Conservation (phyloP, 352 stramenopile genomes). For the Pythium rishiriense region DNA sequence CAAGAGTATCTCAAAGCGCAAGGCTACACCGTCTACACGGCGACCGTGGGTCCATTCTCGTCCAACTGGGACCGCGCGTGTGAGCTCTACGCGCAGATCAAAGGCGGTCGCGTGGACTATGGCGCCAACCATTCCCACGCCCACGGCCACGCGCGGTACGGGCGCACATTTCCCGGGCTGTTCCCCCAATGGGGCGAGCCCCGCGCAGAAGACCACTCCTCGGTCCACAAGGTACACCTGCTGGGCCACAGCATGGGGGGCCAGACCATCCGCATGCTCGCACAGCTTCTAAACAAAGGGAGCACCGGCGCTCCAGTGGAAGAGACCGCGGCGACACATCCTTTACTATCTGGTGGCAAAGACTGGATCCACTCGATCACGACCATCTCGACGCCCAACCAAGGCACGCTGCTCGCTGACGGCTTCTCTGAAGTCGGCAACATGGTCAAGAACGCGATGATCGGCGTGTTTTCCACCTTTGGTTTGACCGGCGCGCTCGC, state of each 20-base stretch:
- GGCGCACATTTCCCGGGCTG: constrained; percentile 51
- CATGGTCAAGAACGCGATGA: not conserved
- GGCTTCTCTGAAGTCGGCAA: constrained; percentile 6
- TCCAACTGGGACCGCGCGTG: constrained; percentile 45
- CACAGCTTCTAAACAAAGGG: constrained; percentile 57
- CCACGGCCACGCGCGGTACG: constrained; percentile 32
- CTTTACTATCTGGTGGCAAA: constrained; percentile 53
- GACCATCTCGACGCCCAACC: constrained; percentile 61
- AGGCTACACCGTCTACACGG: constrained; percentile 19
- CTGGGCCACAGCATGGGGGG: constrained; percentile 82
- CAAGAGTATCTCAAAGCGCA: constrained; percentile 16
- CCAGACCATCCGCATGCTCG: constrained; percentile 74
- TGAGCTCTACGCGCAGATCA: constrained; percentile 45
- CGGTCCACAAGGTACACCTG: constrained; percentile 66
- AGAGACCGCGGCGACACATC: constrained; percentile 32
- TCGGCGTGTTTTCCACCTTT: constrained; percentile 37
- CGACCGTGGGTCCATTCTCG: constrained; percentile 19
- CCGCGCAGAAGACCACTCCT: constrained; percentile 40
- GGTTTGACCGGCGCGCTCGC: constrained; percentile 33
- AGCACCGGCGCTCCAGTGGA: constrained; percentile 36
- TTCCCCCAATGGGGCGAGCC: constrained; percentile 69
- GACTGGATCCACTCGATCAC: constrained; percentile 74
- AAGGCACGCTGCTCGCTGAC: constrained; percentile 53
- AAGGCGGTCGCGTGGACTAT: constrained; percentile 38
- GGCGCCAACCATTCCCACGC: constrained; percentile 24